phyloP scores from a whole-genome alignment of 176 grass and related monocot species.

The Carex scoparia region DNA sequence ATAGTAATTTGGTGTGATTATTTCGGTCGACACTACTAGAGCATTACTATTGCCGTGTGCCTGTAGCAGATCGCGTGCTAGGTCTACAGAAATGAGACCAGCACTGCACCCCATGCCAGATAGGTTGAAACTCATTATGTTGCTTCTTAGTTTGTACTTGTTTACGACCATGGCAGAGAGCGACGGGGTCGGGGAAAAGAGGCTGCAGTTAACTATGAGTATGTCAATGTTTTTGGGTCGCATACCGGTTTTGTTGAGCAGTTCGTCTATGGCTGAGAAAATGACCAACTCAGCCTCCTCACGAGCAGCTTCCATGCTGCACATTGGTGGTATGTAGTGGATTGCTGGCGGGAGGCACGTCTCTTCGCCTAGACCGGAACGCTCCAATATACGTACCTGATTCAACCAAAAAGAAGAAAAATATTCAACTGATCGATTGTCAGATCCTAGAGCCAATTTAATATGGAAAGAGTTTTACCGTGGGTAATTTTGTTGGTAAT shows the following conservation, averaged over 20 bases:
- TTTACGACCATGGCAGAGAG: conserved; percentile 62
- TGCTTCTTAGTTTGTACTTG: conserved; percentile 46
- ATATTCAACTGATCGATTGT: background rate
- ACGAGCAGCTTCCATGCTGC: conserved; percentile 50
- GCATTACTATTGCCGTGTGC: conserved; percentile 38
- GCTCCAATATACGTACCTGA: conserved; percentile 44
- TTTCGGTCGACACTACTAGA: conserved; percentile 72
- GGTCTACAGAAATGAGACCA: conserved; percentile 43
- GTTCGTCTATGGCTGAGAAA: conserved; percentile 61
- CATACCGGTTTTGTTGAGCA: conserved; percentile 46
- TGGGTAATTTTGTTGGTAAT: background rate
- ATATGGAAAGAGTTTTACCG: background rate
- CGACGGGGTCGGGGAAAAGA: conserved; percentile 53
- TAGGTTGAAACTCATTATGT: conserved; percentile 57
- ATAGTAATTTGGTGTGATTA: conserved; percentile 82
- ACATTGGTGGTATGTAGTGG: conserved; percentile 63
- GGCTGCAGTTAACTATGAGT: conserved; percentile 67
- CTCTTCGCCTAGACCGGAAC: conserved; percentile 54
- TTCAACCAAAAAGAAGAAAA: background rate
- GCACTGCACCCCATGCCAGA: conserved; percentile 77
- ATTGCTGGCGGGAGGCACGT: conserved; percentile 47
- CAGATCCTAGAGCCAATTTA: too few species aligned
- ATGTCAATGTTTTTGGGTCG: conserved; percentile 36
- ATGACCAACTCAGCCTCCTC: conserved; percentile 53
- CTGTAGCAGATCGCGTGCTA: conserved; percentile 45